phyloP scores from a whole-genome alignment of 139 green algal species.

The Chlorella sp. region DNA sequence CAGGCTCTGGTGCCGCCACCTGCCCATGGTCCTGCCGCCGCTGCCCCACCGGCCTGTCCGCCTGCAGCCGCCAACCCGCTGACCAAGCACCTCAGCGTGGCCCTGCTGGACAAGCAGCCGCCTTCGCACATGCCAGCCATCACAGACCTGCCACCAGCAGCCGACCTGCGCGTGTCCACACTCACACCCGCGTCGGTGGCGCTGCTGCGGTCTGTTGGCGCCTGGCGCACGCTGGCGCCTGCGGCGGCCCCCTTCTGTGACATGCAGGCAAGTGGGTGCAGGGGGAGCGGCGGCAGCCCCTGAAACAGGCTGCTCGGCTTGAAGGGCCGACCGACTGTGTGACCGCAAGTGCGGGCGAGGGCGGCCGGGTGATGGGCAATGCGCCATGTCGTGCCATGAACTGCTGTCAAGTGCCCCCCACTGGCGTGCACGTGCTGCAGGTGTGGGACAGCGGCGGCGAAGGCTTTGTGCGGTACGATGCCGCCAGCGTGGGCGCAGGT shows the following conservation, averaged over 20 bases:
- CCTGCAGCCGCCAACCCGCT: slow-evolving; percentile 4
- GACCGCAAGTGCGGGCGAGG: too few species aligned
- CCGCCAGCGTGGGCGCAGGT: neutral
- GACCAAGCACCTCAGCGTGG: neutral
- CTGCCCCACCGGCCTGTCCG: neutral
- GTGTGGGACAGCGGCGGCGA: slow-evolving; percentile 4
- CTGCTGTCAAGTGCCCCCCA: too few species aligned
- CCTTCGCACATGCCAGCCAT: neutral
- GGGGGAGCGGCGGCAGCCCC: too few species aligned
- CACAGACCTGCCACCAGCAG: neutral
- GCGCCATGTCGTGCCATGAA: too few species aligned
- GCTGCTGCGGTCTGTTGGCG: neutral
- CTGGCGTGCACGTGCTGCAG: neutral
- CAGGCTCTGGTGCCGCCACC: neutral
- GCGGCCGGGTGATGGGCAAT: too few species aligned
- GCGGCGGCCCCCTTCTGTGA: neutral
- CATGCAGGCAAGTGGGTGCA: neutral
- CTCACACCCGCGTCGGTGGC: neutral
- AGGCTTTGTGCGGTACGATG: neutral
- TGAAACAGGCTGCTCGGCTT: too few species aligned
- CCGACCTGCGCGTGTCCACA: neutral
- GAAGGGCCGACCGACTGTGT: too few species aligned
- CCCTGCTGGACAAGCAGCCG: neutral
- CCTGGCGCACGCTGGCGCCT: neutral
- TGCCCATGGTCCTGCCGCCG: neutral